Percentiles rank a stretch among this genome's conserved stretches.
These are phyloP conservation scores for Funneliformis mosseae DNA, from an alignment of 192 early-diverging fungal species.

Conservation along the genomic window DNA sequence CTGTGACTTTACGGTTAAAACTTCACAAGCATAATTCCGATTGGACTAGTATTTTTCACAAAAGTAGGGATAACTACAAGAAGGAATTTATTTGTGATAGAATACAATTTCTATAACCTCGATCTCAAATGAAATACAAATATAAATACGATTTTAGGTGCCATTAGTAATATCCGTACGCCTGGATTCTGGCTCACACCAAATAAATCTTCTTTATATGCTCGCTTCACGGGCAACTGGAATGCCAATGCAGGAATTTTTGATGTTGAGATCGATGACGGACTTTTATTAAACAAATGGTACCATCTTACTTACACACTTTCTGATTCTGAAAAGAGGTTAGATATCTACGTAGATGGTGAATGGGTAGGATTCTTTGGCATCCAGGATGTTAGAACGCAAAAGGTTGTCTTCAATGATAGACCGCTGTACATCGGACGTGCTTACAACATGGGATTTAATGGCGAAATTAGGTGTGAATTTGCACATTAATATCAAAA, in stretches of 20 bases:
- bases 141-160: too few relatives aligned
- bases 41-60: neutral
- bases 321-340: constrained; percentile 22
- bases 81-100: neutral
- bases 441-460: neutral
- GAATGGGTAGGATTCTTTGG: neutral
- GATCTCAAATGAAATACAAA: neutral
- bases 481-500: neutral
- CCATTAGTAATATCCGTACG: neutral
- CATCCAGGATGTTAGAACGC: neutral
- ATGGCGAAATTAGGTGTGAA: constrained; percentile 27
- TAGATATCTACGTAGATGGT: constrained; percentile 22
- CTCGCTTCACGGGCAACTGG: constrained; percentile 18
- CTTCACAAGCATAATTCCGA: neutral
- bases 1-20: constrained; percentile 12
- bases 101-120: neutral
- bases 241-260: neutral
- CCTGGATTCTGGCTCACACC: neutral
- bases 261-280: neutral
- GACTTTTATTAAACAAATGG: constrained; percentile 21
- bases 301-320: constrained; percentile 21
- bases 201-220: neutral
- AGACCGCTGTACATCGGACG: constrained; percentile 3
- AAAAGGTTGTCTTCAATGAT: constrained; percentile 21
- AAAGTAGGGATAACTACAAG: too few relatives aligned